Percentiles rank a stretch among this genome's conserved stretches.
phyloP scores from a whole-genome alignment of 768 basidiomycete species.

The Boletus tomentosulus region DNA sequence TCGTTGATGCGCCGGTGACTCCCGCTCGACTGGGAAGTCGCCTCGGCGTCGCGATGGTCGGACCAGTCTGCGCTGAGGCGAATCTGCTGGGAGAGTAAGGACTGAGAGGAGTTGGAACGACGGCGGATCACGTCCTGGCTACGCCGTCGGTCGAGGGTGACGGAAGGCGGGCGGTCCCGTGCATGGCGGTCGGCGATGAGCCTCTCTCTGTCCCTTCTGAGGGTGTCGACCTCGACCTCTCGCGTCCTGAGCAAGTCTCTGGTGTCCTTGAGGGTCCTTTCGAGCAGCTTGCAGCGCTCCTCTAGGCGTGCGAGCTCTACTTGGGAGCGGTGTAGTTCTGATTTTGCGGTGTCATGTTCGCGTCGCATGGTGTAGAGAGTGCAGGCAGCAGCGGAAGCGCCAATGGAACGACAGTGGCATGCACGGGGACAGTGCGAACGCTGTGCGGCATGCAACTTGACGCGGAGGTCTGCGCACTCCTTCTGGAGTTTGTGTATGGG shows the following conservation, averaged over 20 bases:
- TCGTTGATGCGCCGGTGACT: slow-evolving; percentile 14
- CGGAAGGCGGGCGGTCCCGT: slow-evolving; percentile 17
- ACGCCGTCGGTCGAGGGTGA: slow-evolving; percentile 26
- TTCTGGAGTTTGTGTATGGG: slow-evolving; percentile 36
- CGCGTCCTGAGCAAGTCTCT: slow-evolving; percentile 53
- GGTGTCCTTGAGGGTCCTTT: slow-evolving; percentile 61
- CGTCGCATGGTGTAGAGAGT: slow-evolving; percentile 42
- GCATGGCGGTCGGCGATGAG: slow-evolving; percentile 23
- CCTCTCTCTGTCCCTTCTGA: slow-evolving; percentile 40
- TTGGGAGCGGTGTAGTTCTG: slow-evolving; percentile 51
- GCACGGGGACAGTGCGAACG: slow-evolving; percentile 30
- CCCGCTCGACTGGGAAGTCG: slow-evolving; percentile 11
- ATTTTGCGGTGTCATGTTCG: slow-evolving; percentile 53
- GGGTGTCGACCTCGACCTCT: slow-evolving; percentile 56
- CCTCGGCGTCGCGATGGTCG: slow-evolving; percentile 20
- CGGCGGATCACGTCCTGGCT: slow-evolving; percentile 26
- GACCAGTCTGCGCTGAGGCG: slow-evolving; percentile 33
- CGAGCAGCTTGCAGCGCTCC: slow-evolving; percentile 60
- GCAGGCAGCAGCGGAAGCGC: slow-evolving; percentile 42
- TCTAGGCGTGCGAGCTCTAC: slow-evolving; percentile 52
- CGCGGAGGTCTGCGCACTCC: slow-evolving; percentile 44
- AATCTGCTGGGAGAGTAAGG: slow-evolving; percentile 27
- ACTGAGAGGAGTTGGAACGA: slow-evolving; percentile 31
- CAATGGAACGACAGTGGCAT: slow-evolving; percentile 30
- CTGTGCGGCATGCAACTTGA: slow-evolving; percentile 38